Evolutionary conservation across 1,284 basidiomycete genomes (phyloP).

Genomic region (Cystobasidiaceae sp.): DNA sequence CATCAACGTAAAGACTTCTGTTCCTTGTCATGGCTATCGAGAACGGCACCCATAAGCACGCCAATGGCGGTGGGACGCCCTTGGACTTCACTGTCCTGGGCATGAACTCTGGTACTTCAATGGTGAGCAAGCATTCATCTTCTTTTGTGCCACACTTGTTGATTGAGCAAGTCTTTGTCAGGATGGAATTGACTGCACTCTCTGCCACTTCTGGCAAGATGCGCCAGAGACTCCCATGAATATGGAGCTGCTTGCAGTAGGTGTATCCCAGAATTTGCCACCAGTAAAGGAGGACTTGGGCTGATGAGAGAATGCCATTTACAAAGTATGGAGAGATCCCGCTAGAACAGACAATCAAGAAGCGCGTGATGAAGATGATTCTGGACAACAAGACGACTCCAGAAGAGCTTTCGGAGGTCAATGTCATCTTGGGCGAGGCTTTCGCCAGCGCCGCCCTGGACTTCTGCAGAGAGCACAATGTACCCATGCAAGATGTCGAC

Average conservation of each 20-base stretch:
- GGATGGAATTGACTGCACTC: constrained; percentile 39
- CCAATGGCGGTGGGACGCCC: neutral
- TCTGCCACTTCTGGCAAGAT: constrained; percentile 38
- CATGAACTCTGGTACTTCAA: constrained; percentile 39
- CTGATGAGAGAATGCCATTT: neutral
- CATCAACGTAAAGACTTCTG: too few relatives aligned
- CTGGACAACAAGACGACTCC: constrained; percentile 38
- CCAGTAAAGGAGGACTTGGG: neutral
- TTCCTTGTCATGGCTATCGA: neutral
- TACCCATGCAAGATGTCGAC: constrained; percentile 34
- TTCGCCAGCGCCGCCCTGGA: constrained; percentile 34
- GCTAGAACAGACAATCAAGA: constrained; percentile 38
- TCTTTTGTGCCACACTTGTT: neutral
- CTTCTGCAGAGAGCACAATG: constrained; percentile 29
- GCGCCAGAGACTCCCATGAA: constrained; percentile 36
- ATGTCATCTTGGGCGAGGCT: constrained; percentile 30
- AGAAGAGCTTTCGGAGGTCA: constrained; percentile 37
- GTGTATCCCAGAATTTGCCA: neutral
- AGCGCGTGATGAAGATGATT: constrained; percentile 41
- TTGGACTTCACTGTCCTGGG: constrained; percentile 41
- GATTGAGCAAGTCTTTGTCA: neutral
- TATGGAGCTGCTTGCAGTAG: constrained; percentile 38
- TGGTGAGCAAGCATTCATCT: constrained; percentile 26
- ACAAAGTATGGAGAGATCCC: constrained; percentile 40
- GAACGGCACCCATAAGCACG: neutral